phyloP scores from a whole-genome alignment of 140 eudicot genomes.

The Senecio squalidus region DNA sequence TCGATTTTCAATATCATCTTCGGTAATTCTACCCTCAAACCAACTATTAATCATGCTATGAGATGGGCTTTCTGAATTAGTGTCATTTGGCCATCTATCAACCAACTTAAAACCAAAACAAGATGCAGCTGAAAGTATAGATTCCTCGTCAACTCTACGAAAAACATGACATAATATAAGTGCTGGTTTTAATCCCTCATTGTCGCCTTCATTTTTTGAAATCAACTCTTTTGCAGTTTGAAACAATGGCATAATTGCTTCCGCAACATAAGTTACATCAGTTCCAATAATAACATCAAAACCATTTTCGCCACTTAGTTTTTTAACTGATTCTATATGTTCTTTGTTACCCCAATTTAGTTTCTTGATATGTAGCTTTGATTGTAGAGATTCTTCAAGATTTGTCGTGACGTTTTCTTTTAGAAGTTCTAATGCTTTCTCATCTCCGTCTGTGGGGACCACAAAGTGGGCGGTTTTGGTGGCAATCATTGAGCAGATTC shows the following conservation, averaged over 20 bases:
- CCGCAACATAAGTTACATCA: slow-evolving; percentile 73
- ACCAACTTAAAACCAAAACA: slow-evolving; percentile 57
- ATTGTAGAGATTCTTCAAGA: slow-evolving; percentile 36
- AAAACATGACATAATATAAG: slow-evolving; percentile 72
- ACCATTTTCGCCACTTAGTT: slow-evolving; percentile 37
- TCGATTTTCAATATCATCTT: slow-evolving; percentile 35
- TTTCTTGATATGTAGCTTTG: slow-evolving; percentile 34
- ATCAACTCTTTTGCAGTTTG: slow-evolving; percentile 68
- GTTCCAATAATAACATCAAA: slow-evolving; percentile 85
- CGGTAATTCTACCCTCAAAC: slow-evolving; percentile 37
- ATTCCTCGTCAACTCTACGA: slow-evolving; percentile 79
- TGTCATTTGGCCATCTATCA: slow-evolving; percentile 63
- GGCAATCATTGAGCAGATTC: slow-evolving; percentile 82
- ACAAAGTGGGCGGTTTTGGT: slow-evolving; percentile 61
- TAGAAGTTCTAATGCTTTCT: slow-evolving; percentile 57
- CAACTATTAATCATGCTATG: slow-evolving; percentile 42
- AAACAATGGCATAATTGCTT: slow-evolving; percentile 70
- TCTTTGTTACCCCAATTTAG: slow-evolving; percentile 74
- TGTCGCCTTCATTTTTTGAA: slow-evolving; percentile 14
- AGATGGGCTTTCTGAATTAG: not conserved
- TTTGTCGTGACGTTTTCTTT: slow-evolving; percentile 48
- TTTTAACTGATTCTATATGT: slow-evolving; percentile 50
- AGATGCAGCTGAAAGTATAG: slow-evolving; percentile 72
- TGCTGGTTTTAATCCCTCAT: slow-evolving; percentile 32
- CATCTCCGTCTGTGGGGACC: slow-evolving; percentile 85